A percentile compares a stretch with the other conserved stretches of the same genome.
phyloP scores from a whole-genome alignment of 192 early-diverging fungal species.

The Gryganskiella cystojenkinii region DNA sequence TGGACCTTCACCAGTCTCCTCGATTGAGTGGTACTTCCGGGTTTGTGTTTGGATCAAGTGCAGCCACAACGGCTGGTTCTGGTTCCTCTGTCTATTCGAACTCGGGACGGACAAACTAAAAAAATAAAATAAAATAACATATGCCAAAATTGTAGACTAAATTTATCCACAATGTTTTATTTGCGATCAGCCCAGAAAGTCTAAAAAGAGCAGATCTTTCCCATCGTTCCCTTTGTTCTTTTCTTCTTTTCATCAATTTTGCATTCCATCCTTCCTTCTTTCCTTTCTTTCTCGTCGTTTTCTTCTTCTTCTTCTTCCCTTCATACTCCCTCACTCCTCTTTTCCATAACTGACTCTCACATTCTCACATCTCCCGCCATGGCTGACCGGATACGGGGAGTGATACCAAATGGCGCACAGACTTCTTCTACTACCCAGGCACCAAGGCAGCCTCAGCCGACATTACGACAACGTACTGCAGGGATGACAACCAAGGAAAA shows the following conservation, averaged over 20 bases:
- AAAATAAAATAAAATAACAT: background rate
- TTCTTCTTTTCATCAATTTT: slow-evolving; percentile 1
- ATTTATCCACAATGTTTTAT: no score
- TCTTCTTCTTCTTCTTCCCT: slow-evolving; percentile 17
- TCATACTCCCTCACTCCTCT: slow-evolving; percentile 6
- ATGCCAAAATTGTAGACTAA: no score
- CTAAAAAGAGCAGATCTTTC: no score
- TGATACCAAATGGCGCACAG: slow-evolving; percentile 9
- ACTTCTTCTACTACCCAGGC: background rate
- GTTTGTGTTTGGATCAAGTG: no score
- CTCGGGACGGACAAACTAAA: background rate
- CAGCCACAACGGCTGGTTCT: no score
- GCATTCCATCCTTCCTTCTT: slow-evolving; percentile 11
- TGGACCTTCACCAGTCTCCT: no score
- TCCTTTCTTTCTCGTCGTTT: slow-evolving; percentile 16
- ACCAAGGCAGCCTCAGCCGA: background rate
- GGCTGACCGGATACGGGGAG: background rate
- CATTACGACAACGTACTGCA: background rate
- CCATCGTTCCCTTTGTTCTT: no score
- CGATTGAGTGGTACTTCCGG: no score
- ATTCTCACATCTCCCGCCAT: slow-evolving; percentile 1
- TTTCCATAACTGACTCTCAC: no score
- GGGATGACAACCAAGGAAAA: background rate
- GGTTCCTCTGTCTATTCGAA: no score
- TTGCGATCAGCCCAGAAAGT: no score